These are phyloP conservation scores for Rubus parviflorus DNA, from an alignment of 306 rosid species.

Conservation along the genomic window DNA sequence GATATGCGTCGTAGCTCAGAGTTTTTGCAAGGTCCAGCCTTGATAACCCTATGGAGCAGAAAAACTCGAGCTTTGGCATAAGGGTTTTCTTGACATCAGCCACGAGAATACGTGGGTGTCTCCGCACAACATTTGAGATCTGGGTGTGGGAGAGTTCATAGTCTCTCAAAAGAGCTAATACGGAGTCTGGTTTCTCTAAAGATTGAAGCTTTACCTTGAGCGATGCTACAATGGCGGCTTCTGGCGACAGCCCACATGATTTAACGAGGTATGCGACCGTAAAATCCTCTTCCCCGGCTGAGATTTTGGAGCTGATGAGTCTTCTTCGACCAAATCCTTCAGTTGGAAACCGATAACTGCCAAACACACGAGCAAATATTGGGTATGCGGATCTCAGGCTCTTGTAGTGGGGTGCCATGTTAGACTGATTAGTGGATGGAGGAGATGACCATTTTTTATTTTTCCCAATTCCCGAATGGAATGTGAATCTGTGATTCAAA, in stretches of 20 bases:
- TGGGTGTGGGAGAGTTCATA: constrained; percentile 28
- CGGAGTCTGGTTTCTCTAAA: constrained; percentile 26
- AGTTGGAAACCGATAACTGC: background rate
- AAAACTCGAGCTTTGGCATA: constrained; percentile 36
- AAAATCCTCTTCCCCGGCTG: background rate
- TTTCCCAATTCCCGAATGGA: too few species aligned
- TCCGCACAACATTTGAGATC: constrained; percentile 24
- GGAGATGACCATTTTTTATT: background rate
- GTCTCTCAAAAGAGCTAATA: constrained; percentile 20
- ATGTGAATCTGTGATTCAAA: too few species aligned
- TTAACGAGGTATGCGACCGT: constrained; percentile 31
- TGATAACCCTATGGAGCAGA: constrained; percentile 33
- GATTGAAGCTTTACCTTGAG: constrained; percentile 19
- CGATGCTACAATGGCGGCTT: constrained; percentile 25
- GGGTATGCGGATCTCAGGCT: background rate
- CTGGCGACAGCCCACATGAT: constrained; percentile 33
- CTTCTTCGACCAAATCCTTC: background rate
- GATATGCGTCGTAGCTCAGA: background rate
- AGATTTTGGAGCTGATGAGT: background rate
- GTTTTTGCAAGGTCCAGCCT: constrained; percentile 13
- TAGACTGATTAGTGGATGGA: background rate
- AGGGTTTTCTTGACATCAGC: constrained; percentile 23
- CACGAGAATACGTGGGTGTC: constrained; percentile 12
- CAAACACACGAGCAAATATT: background rate
- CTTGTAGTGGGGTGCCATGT: background rate